Base-by-base conservation (phyloP, 1,284 basidiomycete genomes). In the Pseudozyma tsukubaensis region DNA sequence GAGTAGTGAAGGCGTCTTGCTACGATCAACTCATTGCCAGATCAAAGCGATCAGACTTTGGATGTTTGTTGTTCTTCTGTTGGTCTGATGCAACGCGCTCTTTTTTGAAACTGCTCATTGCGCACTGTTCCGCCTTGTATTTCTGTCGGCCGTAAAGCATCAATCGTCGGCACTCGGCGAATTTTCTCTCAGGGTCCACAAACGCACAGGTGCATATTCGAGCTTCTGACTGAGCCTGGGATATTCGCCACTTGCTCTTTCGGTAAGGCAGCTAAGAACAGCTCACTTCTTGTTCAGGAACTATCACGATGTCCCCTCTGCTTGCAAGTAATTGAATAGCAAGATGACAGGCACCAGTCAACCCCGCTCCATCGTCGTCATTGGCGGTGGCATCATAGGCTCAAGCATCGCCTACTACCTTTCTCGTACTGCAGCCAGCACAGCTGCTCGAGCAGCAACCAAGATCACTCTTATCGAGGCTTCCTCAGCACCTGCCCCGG, bases 401-500 rank as follows among this genome's bases (percentile, higher is more conserved):
- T 91, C 91, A 53, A 92, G 91, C 12, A 92, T 91, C 0, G 93
- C 93, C 37, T 91, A 92, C 87, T 93, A 92, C 83, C 87, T 94
- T 52, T 75, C 71, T 0, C 62, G 55, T 21, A 50, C 68, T 12
- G 52, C 63, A 12, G 50, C 71, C 0, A 59, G 55, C 21, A 52
- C 68, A 9, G 52, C 63, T 10, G 50, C 67, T 12, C 53, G 62
- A 36, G 51, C 59, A 37, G 60, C 58, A 3, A 50, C 71, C 14
- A 56, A 56, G 18, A 59, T 87, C 57, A 87, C 86, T 1, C 83
- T 97, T 7, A 84, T 97, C 52, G 94, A 97, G 85, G 91, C 92
- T 3, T 92, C 91, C 1, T 43, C 71, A 7, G 83, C 79, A 6
- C 85, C 89, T 13, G 89, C 89, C 0, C 85, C 87, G 7, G 89